Base-by-base conservation (phyloP, 352 stramenopile genomes). In the Pythium brachiatum region DNA sequence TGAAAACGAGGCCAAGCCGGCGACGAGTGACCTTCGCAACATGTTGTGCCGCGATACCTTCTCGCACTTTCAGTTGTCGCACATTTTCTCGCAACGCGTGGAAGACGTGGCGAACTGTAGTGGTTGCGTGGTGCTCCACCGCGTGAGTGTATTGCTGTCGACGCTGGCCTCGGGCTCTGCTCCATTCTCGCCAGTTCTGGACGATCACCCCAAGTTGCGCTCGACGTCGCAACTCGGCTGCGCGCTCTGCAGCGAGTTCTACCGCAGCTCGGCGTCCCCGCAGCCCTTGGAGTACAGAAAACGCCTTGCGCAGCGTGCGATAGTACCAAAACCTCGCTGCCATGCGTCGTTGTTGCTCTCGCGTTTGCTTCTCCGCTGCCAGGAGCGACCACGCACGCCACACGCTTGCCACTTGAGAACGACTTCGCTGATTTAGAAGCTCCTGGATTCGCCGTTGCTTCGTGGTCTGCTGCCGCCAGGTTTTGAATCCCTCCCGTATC, bases 271-370 rank as follows among this genome's bases (percentile, higher is more conserved):
- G 58, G 18, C 46, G 53, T 9, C 2, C 4, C 29, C 48, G 29
- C 3, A 57, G 11, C 4, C n/a, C n/a, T 16, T 62, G 39, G 1
- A 65, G 51, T 1, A 46, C 53, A 8, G 38, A 25, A n/a, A 72
- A 72, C 7, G 20, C 20, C 18, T 47, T 29, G 18, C 54, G 58
- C 1, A 72, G 54, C 9, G 36, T 55, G 6, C 39, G 29, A 46
- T 57, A 51, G 50, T 72, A 72, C 46, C 32, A 56, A 47, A 62
- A 64, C n/a, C 65, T 60, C 1, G 44, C 60, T 15, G 65, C 65
- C 8, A 11, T 36, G 25, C 65, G 65, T n/a, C 54, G 53, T 31
- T 51, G 58, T 34, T 11, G 31, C 21, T 57, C 25, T 1, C 21
- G 47, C 9, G 7, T 36, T 11, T 51, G 18, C 60, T 72, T 72